Percentiles rank a stretch among this genome's conserved stretches.
Conservation (phyloP, 2,329 filamentous ascomycete genomes). For the Neurospora sp. region DNA sequence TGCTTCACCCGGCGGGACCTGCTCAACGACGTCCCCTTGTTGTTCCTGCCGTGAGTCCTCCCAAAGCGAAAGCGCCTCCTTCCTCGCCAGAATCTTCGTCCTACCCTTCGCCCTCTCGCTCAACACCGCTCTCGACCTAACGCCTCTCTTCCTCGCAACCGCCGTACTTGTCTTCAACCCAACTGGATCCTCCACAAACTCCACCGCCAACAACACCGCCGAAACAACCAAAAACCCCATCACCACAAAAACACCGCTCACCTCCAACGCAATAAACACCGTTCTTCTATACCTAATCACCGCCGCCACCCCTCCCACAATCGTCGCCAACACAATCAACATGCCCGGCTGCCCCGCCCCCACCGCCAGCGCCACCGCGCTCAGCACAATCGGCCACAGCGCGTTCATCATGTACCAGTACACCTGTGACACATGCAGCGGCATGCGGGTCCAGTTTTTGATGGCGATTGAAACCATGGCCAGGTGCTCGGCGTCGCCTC, state of each 20-base stretch:
- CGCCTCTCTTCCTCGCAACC: not conserved
- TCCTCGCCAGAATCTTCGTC: conserved; percentile 2
- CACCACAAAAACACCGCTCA: conserved; percentile 26
- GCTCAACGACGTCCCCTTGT: not conserved
- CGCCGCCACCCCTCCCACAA: conserved; percentile 5
- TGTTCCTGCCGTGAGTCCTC: not conserved
- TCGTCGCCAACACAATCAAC: conserved; percentile 8
- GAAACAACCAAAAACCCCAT: conserved; percentile 8
- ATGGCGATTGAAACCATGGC: conserved; percentile 8
- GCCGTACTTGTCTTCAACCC: conserved; percentile 7
- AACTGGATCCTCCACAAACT: conserved; percentile 12
- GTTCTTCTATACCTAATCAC: conserved; percentile 25
- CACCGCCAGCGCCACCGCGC: not conserved
- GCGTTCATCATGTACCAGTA: conserved; percentile 3
- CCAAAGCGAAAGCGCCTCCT: not conserved
- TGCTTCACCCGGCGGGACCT: not conserved
- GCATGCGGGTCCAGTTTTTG: conserved; percentile 6
- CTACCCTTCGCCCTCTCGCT: not conserved
- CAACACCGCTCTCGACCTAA: not conserved
- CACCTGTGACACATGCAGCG: conserved; percentile 9
- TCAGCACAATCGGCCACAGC: conserved; percentile 11
- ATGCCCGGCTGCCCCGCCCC: conserved; percentile 13
- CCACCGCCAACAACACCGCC: conserved; percentile 8
- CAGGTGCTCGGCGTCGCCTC: conserved; percentile 5
- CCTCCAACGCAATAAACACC: conserved; percentile 29